Evolutionary conservation across 164 flowering plant species (phyloP).

Genomic region (Stephania yunnanensis): DNA sequence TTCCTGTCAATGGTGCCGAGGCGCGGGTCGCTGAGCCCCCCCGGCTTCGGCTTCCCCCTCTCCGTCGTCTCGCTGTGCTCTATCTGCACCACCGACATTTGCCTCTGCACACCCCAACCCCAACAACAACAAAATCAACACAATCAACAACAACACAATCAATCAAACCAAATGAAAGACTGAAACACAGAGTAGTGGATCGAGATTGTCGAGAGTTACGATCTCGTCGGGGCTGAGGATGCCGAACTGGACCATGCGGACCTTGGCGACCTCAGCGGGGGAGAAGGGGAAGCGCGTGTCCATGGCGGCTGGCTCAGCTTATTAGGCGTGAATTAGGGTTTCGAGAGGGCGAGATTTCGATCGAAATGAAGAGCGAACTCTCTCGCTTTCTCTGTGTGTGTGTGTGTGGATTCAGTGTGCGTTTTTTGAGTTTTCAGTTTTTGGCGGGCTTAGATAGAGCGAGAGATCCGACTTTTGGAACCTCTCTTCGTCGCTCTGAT

Average conservation of each 20-base stretch:
- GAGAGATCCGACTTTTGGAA: not conserved
- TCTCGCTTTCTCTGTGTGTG: too few species aligned
- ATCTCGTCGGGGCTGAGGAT: conserved; percentile 78
- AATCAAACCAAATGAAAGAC: not conserved
- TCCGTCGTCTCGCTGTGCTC: conserved; percentile 94
- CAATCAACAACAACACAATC: conserved; percentile 2
- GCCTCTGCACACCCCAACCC: conserved; percentile 55
- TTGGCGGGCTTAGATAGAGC: not conserved
- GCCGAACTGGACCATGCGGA: conserved; percentile 70
- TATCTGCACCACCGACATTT: conserved; percentile 95
- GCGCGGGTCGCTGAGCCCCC: conserved; percentile 78
- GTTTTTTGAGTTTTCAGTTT: too few species aligned
- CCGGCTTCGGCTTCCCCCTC: conserved; percentile 89
- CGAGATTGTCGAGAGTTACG: conserved; percentile 27
- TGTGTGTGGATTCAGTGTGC: too few species aligned
- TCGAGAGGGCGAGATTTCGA: not conserved
- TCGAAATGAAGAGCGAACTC: not conserved
- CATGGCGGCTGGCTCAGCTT: conserved; percentile 33
- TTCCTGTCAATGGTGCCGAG: conserved; percentile 94
- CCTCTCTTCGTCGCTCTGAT: not conserved
- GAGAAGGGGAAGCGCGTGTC: conserved; percentile 66
- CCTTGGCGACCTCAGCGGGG: conserved; percentile 79
- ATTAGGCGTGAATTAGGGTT: not conserved
- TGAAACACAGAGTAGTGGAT: not conserved
- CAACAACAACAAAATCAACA: conserved; percentile 2